Evolutionary conservation across 176 grass and related monocot genomes (phyloP).

Genomic region (Hyparrhenia diplandra): DNA sequence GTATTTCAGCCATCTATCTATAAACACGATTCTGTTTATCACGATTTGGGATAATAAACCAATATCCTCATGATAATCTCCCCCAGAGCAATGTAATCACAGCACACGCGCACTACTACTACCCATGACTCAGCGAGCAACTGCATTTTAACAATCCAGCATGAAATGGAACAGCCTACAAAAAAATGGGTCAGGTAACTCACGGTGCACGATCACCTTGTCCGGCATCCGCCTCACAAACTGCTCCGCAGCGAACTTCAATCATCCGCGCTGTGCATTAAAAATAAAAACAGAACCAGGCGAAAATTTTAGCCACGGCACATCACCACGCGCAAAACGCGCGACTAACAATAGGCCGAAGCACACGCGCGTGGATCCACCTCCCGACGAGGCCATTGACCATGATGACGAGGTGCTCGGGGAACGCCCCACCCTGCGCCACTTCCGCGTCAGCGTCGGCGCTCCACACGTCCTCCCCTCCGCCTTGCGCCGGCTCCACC

Average conservation of each 20-base stretch:
- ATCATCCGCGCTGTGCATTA: conserved; percentile 58
- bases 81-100: background rate
- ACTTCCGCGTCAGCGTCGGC: conserved; percentile 44
- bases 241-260: conserved; percentile 86
- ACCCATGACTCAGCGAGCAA: background rate
- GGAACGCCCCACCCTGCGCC: conserved; percentile 58
- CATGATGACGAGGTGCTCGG: conserved; percentile 92
- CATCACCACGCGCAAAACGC: background rate
- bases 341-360: background rate
- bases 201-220: conserved; percentile 92
- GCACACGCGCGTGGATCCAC: conserved; percentile 45
- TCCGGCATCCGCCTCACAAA: conserved; percentile 81
- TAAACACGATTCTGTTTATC: background rate
- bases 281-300: background rate
- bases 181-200: conserved; percentile 48
- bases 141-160: background rate
- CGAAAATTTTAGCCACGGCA: background rate
- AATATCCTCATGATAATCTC: background rate
- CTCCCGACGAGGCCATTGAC: conserved; percentile 98
- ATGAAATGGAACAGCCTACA: background rate
- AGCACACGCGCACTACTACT: background rate
- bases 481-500: conserved; percentile 40
- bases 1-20: background rate
- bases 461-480: conserved; percentile 84
- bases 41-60: background rate